Base-by-base conservation (phyloP, 108 stramenopile genomes). In the Discostella stelligeroides region DNA sequence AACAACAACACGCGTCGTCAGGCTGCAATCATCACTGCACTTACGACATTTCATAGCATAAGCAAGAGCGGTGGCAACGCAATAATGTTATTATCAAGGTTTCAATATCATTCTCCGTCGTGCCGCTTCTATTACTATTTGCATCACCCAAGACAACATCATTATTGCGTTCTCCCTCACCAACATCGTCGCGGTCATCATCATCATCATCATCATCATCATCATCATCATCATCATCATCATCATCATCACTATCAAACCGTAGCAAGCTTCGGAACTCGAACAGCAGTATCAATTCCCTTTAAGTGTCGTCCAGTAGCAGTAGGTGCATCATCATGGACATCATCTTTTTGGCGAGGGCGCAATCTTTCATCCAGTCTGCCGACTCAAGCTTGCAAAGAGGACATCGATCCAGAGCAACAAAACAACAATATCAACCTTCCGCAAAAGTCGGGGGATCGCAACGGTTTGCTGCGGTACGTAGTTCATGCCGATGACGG, bases 401-500 rank as follows among this genome's bases (percentile, higher is more conserved):
- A 45, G 1, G 13, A n/a, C 5, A n/a, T 17, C 13, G n/a, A 45
- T 2, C 43, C 5, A 1, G 7, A 10, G 15, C 43, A 45, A 10
- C 43, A n/a, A 45, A 8, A 10, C 43, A 45, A 8, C 43, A 10
- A 45, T 0, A 45, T n/a, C 43, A 10, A 45, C 0, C 67, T 68
- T 12, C 75, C 75, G 41, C 39, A 58, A 53, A 60, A 62, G 53
- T 68, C 68, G 30, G 75, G 75, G 23, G 64, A 66, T 8, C 75
- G 75, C 43, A 63, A 69, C 47, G 75, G 68, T 2, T 45, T 76
- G 23, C 21, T 67, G 25, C 75, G 75, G 30, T 55, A 76, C 38
- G 59, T 57, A 57, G 46, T 69, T 14, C 0, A 41, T 7, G 75
- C 75, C 0, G 75, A 76, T 46, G 75, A 76, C 38, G 60, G 60